Percentiles rank a stretch among this genome's conserved stretches.
phyloP scores from a whole-genome alignment of 495 filamentous ascomycete species.

The Podospora fimiseda region DNA sequence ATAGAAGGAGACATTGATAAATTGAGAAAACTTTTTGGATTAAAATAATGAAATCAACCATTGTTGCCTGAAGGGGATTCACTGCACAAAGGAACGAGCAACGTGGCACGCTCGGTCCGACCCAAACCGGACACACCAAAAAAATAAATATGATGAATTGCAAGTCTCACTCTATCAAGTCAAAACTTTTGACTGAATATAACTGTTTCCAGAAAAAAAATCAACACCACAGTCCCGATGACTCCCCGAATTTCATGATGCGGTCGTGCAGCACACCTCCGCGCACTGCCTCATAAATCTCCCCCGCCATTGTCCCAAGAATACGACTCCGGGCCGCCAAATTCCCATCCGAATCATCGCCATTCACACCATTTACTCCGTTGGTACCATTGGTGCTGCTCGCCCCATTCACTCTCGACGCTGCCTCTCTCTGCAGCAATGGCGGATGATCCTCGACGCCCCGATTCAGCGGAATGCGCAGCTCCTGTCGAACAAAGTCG shows the following conservation, averaged over 20 bases:
- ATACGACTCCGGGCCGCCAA: constrained; percentile 3
- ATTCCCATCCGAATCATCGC: background rate
- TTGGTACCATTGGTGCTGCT: background rate
- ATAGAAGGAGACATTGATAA: too few species aligned
- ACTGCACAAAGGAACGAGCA: too few species aligned
- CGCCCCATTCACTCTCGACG: background rate
- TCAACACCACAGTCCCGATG: constrained; percentile 8
- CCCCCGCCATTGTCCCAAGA: constrained; percentile 20
- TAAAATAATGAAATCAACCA: too few species aligned
- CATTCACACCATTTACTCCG: background rate
- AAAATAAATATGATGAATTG: too few species aligned
- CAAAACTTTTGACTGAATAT: too few species aligned
- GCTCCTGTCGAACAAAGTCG: constrained; percentile 33
- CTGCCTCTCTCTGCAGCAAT: constrained; percentile 10
- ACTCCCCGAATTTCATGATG: constrained; percentile 20
- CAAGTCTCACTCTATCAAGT: too few species aligned
- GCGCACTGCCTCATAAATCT: constrained; percentile 25
- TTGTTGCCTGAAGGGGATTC: too few species aligned
- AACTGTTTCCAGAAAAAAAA: too few species aligned
- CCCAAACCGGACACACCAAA: too few species aligned
- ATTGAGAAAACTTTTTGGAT: too few species aligned
- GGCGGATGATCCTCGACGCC: constrained; percentile 40
- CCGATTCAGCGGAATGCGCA: constrained; percentile 39
- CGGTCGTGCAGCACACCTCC: constrained; percentile 14
- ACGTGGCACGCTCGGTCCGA: too few species aligned